Conservation (phyloP, 139 green algal species). For the Chlamydomonas sphaeroides region DNA sequence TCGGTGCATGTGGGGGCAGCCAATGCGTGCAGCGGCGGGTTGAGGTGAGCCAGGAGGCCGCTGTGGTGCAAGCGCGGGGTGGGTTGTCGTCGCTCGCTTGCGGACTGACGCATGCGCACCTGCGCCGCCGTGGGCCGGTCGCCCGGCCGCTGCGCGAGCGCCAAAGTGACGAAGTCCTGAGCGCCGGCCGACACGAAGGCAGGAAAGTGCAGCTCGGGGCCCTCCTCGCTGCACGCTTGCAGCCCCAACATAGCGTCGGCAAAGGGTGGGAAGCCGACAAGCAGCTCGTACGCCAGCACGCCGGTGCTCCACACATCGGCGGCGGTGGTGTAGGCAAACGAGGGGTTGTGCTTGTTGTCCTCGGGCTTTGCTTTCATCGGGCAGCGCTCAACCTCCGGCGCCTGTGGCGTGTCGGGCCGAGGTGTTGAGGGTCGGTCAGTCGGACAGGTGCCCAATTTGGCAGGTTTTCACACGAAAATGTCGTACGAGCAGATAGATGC, state of each 20-base stretch:
- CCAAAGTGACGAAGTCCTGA: neutral
- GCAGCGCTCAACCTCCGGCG: constrained; percentile 55
- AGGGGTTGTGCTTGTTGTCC: constrained; percentile 48
- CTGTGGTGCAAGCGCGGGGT: no score
- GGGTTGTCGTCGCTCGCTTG: no score
- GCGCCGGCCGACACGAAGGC: neutral
- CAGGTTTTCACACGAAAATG: no score
- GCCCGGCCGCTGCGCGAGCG: neutral
- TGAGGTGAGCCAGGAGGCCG: no score
- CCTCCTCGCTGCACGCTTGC: neutral
- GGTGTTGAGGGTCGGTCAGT: no score
- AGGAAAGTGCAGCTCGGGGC: neutral
- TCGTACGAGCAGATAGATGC: no score
- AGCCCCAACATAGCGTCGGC: neutral
- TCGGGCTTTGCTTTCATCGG: constrained; percentile 45
- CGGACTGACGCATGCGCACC: no score
- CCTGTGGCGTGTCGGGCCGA: no score
- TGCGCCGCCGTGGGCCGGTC: neutral
- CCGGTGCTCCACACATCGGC: constrained; percentile 48
- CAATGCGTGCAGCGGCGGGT: no score
- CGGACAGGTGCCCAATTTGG: no score
- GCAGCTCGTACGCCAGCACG: constrained; percentile 50
- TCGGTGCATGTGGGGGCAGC: no score
- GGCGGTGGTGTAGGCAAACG: constrained; percentile 36
- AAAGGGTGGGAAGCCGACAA: constrained; percentile 36